These are phyloP conservation scores for Sanchytrium tribonematis DNA, from an alignment of 371 early-diverging fungal genomes.

Conservation along the genomic window DNA sequence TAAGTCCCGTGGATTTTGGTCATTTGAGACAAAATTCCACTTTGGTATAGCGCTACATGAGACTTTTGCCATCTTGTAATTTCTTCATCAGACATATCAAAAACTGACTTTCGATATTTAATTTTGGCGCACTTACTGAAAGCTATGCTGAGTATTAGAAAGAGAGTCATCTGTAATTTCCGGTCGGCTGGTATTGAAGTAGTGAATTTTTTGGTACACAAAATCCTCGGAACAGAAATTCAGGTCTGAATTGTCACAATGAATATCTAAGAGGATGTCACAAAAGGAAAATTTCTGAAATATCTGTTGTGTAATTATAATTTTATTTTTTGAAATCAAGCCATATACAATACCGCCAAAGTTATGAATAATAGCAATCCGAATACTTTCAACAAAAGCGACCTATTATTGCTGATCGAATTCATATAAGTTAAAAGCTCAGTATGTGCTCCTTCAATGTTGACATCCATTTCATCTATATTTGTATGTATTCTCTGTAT, in stretches of 20 bases:
- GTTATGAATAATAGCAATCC: background rate
- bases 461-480: background rate
- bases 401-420: background rate
- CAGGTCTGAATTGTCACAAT: too few relatives aligned
- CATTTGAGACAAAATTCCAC: background rate
- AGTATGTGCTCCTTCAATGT: background rate
- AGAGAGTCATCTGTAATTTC: background rate
- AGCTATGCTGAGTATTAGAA: background rate
- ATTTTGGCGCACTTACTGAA: background rate
- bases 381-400: background rate
- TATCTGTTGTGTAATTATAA: too few relatives aligned
- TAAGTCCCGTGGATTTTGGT: background rate
- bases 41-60: background rate
- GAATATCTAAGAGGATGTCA: too few relatives aligned
- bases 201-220: too few relatives aligned
- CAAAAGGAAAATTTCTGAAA: too few relatives aligned
- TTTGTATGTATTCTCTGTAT: background rate
- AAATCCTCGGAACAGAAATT: too few relatives aligned
- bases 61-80: background rate
- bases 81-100: background rate
- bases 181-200: too few relatives aligned
- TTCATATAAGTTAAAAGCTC: background rate
- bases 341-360: background rate
- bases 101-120: background rate
- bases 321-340: too few relatives aligned